Conservation (phyloP, 371 early-diverging fungal species). For the Mucor piriformis region DNA sequence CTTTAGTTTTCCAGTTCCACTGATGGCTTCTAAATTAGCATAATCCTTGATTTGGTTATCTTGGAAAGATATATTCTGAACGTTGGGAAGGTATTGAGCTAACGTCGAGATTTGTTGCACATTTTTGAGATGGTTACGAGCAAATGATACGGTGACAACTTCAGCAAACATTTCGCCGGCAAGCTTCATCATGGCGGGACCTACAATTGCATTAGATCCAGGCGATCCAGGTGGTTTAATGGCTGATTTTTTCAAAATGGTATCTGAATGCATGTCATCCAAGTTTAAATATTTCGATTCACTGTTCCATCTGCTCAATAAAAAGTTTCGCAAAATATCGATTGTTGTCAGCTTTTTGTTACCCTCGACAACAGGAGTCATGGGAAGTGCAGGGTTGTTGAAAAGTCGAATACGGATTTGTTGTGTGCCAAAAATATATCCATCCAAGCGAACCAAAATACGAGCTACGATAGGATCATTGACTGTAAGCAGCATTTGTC, state of each 20-base stretch:
- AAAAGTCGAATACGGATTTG: conserved; percentile 34
- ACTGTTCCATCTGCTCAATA: conserved; percentile 52
- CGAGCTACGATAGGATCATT: conserved; percentile 38
- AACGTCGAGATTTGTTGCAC: conserved; percentile 59
- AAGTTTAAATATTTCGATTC: conserved; percentile 52
- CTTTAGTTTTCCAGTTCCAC: conserved; percentile 53
- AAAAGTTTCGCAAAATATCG: conserved; percentile 45
- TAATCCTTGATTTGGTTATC: conserved; percentile 54
- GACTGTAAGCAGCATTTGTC: conserved; percentile 41
- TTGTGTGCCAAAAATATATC: conserved; percentile 44
- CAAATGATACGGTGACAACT: conserved; percentile 56
- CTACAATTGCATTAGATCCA: conserved; percentile 50
- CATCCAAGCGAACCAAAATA: conserved; percentile 45
- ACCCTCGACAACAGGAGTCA: conserved; percentile 12
- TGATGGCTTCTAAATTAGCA: conserved; percentile 52
- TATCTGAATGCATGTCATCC: conserved; percentile 54
- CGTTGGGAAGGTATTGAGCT: conserved; percentile 51
- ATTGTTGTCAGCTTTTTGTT: conserved; percentile 36
- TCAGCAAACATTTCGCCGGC: conserved; percentile 62
- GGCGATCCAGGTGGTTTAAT: conserved; percentile 50
- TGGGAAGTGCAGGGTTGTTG: conserved; percentile 18
- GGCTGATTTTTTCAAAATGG: conserved; percentile 46
- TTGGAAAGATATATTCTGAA: conserved; percentile 60
- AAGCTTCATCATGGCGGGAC: conserved; percentile 68
- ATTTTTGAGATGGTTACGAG: conserved; percentile 49